Evolutionary conservation across 1,284 basidiomycete species (phyloP).

Genomic region (Ustanciosporium gigantosporum): DNA sequence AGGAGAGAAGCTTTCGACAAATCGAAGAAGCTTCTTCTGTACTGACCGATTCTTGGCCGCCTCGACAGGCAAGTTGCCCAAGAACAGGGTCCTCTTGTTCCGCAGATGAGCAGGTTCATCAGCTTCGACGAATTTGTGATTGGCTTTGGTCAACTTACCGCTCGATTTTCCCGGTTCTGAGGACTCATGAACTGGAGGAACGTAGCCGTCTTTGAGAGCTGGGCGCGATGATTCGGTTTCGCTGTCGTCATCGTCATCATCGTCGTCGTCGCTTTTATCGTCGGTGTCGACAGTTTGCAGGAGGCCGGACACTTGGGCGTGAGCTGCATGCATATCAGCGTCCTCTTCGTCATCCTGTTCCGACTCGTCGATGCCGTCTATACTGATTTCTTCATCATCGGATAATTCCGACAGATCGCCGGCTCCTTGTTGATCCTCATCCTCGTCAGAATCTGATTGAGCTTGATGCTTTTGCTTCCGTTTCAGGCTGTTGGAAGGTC

Average conservation of each 20-base stretch:
- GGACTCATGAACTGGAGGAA: constrained; percentile 62
- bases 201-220: constrained; percentile 30
- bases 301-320: no score
- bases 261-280: constrained; percentile 6
- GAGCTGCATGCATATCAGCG: constrained; percentile 19
- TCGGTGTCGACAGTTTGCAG: not conserved
- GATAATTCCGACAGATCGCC: no score
- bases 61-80: constrained; percentile 85
- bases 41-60: constrained; percentile 68
- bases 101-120: constrained; percentile 60
- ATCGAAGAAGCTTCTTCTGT: constrained; percentile 60
- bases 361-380: no score
- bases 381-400: no score
- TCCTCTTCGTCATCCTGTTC: constrained; percentile 33
- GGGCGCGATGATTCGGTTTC: constrained; percentile 8
- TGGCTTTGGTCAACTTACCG: constrained; percentile 2
- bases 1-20: constrained; percentile 56
- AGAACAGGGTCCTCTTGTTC: constrained; percentile 82
- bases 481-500: constrained; percentile 19
- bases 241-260: constrained; percentile 19
- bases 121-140: constrained; percentile 45
- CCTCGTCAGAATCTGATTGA: not conserved
- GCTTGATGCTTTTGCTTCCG: constrained; percentile 14
- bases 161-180: not conserved
- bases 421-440: constrained; percentile 5